Conservation (phyloP, 1,284 basidiomycete species). For the Rhodofomes roseus region DNA sequence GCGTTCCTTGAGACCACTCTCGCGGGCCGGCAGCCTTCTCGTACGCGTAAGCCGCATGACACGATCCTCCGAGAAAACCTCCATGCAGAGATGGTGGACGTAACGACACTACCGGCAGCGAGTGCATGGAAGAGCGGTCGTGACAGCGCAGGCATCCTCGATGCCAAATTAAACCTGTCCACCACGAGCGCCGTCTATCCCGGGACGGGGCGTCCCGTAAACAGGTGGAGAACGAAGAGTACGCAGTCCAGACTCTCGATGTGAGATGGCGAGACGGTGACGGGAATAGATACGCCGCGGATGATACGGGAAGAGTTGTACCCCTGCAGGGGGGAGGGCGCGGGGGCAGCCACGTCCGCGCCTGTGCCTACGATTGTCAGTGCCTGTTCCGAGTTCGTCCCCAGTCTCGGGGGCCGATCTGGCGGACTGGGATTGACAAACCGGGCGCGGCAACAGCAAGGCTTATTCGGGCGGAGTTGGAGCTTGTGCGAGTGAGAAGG, state of each 20-base stretch:
- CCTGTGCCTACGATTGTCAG: not conserved
- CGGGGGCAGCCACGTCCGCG: not conserved
- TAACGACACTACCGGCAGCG: not conserved
- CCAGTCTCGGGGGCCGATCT: not conserved
- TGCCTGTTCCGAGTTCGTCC: not conserved
- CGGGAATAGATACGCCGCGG: not conserved
- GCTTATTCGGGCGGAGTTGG: not conserved
- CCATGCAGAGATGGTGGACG: not conserved
- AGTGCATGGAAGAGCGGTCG: not conserved
- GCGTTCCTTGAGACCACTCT: not conserved
- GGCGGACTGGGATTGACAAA: not conserved
- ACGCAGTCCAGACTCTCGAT: not conserved
- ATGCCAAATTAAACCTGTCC: not conserved
- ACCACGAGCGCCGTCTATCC: not conserved
- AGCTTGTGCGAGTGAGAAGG: not conserved
- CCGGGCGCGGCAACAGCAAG: not conserved
- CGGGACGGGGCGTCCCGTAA: not conserved
- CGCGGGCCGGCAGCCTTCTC: not conserved
- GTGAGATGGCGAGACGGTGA: not conserved
- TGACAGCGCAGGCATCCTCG: not conserved
- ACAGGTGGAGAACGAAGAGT: not conserved
- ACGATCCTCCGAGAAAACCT: not conserved
- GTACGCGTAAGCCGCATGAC: not conserved
- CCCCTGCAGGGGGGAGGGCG: not conserved
- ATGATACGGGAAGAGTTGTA: not conserved